Evolutionary conservation across 345 rosid species (phyloP), one percentile per base, ranked within the genome.

Genomic region (Populus ilicifolia): DNA sequence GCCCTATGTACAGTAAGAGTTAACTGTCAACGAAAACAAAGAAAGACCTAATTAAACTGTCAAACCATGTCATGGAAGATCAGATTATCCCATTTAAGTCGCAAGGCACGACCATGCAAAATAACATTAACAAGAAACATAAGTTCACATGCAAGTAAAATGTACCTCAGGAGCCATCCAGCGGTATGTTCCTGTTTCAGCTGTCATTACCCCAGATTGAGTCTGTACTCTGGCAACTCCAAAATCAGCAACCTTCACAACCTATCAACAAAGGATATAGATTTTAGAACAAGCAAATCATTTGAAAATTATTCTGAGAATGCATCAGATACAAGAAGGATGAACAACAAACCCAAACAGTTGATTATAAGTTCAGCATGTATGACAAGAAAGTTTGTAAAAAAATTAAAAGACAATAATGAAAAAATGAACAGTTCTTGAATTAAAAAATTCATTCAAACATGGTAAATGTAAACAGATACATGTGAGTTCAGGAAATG

Each of bases 131-230:
- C 27, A 77, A 48, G 20, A 71, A 72, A 69, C 69, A 44, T 12
- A 30, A 30, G 5, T 68, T 69, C 23, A 41, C 48, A 29, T 66
- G 50, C 48, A 70, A 35, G 80, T 11, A 62, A 79, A 77, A 77
- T 71, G 46, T 75, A 92, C 98, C 93, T 96, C 98, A 39, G 99
- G 99, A 85, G 97, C 98, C 98, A 96, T 96, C 99, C 99, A 96
- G 72, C 97, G 93, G 88, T 96, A 96, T 29, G 99, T 96, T 82
- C 99, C 98, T 71, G 97, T 94, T 89, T 92, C 98, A 76, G 97
- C 97, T 48, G 98, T 94, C 98, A 94, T 92, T 64, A 94, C 97
- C 44, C 96, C 99, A 76, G 97, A 87, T 67, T 92, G 88, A 76
- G 92, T 83, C 88, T 90, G 94, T 85, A 96, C 99, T 84, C 98